Base-by-base conservation (phyloP, 2,329 filamentous ascomycete genomes). In the Dothidotthia symphoricarpi region DNA sequence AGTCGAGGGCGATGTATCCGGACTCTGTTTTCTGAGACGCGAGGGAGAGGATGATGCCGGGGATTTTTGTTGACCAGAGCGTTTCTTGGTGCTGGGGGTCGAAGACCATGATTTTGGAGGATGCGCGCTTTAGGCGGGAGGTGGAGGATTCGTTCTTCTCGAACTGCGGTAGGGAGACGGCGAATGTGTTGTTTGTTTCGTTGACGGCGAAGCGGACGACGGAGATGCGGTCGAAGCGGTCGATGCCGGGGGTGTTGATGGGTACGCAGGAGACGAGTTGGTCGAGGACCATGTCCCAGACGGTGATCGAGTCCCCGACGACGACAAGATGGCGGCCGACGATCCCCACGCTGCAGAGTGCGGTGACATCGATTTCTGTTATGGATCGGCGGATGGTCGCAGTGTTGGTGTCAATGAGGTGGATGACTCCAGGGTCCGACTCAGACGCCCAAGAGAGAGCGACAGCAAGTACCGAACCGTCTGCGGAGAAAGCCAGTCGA, bases 211-310 rank as follows among this genome's bases (percentile, higher is more conserved):
- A 73, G 39, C 85, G 83, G 14, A 37, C 52, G 16, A 64, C 59
- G 26, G 77, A 64, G 42, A 68, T 62, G 33, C 69, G 68, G 28
- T 69, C 63, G 26, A 31, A 52, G 44, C 34, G 55, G 28, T 68
- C 63, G 24, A 42, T 56, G 43, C 45, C 62, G 41, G 45, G 64
- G 24, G 43, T 56, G 64, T 63, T 40, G 11, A 89, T 69, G 16
- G 76, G 70, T 34, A 85, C 73, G 32, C 80, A 80, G 57, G 85
- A 88, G 24, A 80, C 77, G 31, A 90, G 74, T 52, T 83, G 77
- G 55, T 95, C 86, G 34, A 82, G 75, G 6, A 97, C 86, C 9
- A 94, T 77, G 63, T 98, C 86, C 74, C 88, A 95, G 24, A 95
- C 83, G 27, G 81, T 75, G 7, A 96, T 74, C 17, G 81, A 77